Evolutionary conservation across 2,329 filamentous ascomycete species (phyloP).

Genomic region (Scleromitrula shiraiana): DNA sequence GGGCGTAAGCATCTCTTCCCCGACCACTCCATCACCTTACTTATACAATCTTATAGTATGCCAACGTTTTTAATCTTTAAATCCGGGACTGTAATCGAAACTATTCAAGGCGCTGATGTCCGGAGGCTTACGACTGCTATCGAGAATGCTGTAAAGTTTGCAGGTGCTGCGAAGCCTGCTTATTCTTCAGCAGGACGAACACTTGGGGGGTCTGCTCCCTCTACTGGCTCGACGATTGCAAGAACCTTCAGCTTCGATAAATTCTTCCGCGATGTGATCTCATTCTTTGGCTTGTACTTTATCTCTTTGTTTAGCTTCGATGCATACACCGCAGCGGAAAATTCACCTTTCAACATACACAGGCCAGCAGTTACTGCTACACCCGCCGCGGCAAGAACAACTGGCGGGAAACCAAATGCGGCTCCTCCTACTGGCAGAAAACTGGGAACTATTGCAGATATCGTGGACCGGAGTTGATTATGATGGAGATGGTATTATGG

Average conservation of each 20-base stretch:
- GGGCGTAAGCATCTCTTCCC: slow-evolving; percentile 46
- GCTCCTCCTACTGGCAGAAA: slow-evolving; percentile 25
- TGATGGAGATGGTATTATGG: neutral
- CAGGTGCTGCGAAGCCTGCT: slow-evolving; percentile 34
- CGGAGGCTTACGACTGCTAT: slow-evolving; percentile 69
- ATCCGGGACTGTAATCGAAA: slow-evolving; percentile 62
- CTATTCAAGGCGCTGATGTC: slow-evolving; percentile 74
- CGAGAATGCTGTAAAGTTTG: slow-evolving; percentile 56
- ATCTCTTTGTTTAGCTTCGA: slow-evolving; percentile 57
- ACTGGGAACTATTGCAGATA: slow-evolving; percentile 29
- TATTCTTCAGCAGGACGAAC: slow-evolving; percentile 51
- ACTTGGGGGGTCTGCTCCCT: slow-evolving; percentile 37
- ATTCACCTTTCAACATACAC: slow-evolving; percentile 50
- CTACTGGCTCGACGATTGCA: slow-evolving; percentile 1
- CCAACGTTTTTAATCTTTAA: slow-evolving; percentile 93
- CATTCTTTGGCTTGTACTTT: slow-evolving; percentile 54
- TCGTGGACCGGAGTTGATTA: slow-evolving; percentile 10
- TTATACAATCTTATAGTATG: slow-evolving; percentile 45
- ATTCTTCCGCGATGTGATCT: slow-evolving; percentile 12
- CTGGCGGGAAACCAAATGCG: slow-evolving; percentile 22
- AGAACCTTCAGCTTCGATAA: slow-evolving; percentile 5
- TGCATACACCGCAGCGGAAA: slow-evolving; percentile 52
- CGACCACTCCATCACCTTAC: neutral
- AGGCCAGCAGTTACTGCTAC: slow-evolving; percentile 26
- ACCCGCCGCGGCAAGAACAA: slow-evolving; percentile 12